Evolutionary conservation across 2,329 filamentous ascomycete species (phyloP).

Genomic region (Alternaria atra): DNA sequence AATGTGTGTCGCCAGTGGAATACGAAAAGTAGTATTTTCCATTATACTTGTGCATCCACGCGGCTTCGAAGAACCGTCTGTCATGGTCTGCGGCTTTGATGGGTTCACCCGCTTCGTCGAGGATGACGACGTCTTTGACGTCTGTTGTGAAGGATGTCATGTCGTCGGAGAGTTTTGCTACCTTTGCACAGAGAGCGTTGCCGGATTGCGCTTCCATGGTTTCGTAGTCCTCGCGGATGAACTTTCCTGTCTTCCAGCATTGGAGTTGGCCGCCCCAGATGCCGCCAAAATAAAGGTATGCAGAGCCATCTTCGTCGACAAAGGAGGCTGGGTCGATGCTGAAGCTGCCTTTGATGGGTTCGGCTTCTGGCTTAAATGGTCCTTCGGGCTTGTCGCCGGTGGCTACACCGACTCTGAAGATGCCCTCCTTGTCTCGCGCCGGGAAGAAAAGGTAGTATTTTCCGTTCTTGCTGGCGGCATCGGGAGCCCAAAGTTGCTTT

Average conservation of each 20-base stretch:
- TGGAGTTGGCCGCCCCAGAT: conserved; percentile 84
- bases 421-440: conserved; percentile 72
- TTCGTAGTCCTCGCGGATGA: conserved; percentile 55
- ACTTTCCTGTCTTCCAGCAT: conserved; percentile 72
- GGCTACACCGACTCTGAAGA: conserved; percentile 80
- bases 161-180: conserved; percentile 69
- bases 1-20: conserved; percentile 81
- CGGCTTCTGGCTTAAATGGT: conserved; percentile 72
- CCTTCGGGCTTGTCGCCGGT: conserved; percentile 70
- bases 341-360: conserved; percentile 73
- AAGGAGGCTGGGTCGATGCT: conserved; percentile 81
- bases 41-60: conserved; percentile 78
- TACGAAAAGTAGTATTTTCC: conserved; percentile 79
- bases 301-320: conserved; percentile 72
- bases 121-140: conserved; percentile 69
- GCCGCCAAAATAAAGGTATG: conserved; percentile 79
- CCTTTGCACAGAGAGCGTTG: conserved; percentile 70
- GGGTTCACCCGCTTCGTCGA: conserved; percentile 67
- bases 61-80: conserved; percentile 79
- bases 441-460: conserved; percentile 83
- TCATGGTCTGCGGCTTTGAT: conserved; percentile 75
- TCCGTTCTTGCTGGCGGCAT: conserved; percentile 73
- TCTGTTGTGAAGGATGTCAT: conserved; percentile 69
- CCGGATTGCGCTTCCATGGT: conserved; percentile 49
- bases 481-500: conserved; percentile 83